Conservation (phyloP, 169 alveolate species). For the Ichthyophthirius multifiliis region DNA sequence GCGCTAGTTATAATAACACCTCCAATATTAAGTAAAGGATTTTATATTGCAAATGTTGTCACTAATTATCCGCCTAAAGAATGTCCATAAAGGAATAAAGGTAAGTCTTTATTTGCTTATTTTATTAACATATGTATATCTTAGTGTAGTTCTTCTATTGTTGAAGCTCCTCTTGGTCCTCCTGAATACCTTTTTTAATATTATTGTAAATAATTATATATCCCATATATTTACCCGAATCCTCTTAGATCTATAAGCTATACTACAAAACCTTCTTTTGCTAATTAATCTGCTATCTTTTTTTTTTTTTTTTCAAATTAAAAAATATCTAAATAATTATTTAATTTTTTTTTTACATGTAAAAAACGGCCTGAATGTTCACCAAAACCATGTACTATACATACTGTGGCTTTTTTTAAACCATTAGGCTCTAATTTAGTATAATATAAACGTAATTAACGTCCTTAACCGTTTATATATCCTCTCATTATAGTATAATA, state of each 20-base stretch:
- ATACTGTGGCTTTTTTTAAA: conserved; percentile 22
- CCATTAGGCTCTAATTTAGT: conserved; percentile 22
- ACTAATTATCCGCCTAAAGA: conserved; percentile 40
- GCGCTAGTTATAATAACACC: conserved; percentile 42
- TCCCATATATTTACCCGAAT: conserved; percentile 11
- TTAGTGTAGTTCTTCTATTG: conserved; percentile 22
- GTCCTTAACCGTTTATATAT: conserved; percentile 32
- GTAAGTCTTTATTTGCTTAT: conserved; percentile 24
- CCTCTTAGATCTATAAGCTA: conserved; percentile 41
- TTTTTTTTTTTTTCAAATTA: not conserved
- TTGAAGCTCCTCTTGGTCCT: conserved; percentile 43
- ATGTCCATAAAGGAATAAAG: conserved; percentile 41
- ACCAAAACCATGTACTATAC: conserved; percentile 44
- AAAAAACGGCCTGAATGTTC: conserved; percentile 47
- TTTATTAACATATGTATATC: conserved; percentile 22
- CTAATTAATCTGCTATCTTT: conserved; percentile 38
- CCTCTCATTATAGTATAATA: conserved; percentile 12
- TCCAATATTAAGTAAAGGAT: conserved; percentile 36
- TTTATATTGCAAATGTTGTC: conserved; percentile 19
- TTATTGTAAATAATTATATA: not conserved
- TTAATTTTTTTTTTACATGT: conserved; percentile 11
- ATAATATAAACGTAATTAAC: conserved; percentile 26
- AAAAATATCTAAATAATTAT: not conserved
- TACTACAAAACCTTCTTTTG: conserved; percentile 27
- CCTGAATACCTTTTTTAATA: conserved; percentile 25